These are phyloP conservation scores for Blepharisma undulans DNA, from an alignment of 169 alveolate species.

Conservation along the genomic window DNA sequence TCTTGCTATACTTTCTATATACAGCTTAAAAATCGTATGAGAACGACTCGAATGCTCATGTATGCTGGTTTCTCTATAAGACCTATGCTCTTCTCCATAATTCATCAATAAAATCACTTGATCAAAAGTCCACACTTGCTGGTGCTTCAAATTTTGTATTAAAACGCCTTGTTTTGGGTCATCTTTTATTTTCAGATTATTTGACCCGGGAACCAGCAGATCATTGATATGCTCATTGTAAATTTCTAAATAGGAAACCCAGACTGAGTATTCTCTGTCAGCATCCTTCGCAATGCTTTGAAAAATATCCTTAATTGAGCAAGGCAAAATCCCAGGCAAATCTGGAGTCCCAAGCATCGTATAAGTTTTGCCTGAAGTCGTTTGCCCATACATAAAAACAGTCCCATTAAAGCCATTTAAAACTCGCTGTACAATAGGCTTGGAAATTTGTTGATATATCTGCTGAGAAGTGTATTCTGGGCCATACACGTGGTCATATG, in stretches of 20 bases:
- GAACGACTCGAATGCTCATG: conserved; percentile 87
- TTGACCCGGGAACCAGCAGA: conserved; percentile 71
- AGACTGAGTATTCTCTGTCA: conserved; percentile 62
- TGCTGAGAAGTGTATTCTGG: conserved; percentile 32
- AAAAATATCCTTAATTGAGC: conserved; percentile 76
- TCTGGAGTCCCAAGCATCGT: conserved; percentile 77
- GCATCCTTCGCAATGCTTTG: conserved; percentile 65
- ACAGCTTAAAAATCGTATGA: conserved; percentile 82
- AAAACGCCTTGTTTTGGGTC: conserved; percentile 67
- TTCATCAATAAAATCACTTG: conserved; percentile 78
- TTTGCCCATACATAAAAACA: conserved; percentile 81
- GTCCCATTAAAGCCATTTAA: conserved; percentile 84
- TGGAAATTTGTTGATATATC: conserved; percentile 14
- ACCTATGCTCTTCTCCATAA: conserved; percentile 85
- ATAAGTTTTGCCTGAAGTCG: conserved; percentile 84
- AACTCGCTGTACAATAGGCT: conserved; percentile 23
- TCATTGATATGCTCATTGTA: conserved; percentile 85
- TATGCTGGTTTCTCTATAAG: conserved; percentile 77
- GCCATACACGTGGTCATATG: conserved; percentile 30
- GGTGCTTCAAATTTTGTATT: conserved; percentile 56
- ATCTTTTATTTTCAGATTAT: conserved; percentile 75
- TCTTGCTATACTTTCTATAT: conserved; percentile 54
- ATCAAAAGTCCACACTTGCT: conserved; percentile 74
- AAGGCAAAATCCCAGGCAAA: conserved; percentile 81
- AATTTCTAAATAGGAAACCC: conserved; percentile 83